These are phyloP conservation scores for Hyphopichia pseudoburtonii DNA, from an alignment of 1,139 yeast genomes.

Conservation along the genomic window DNA sequence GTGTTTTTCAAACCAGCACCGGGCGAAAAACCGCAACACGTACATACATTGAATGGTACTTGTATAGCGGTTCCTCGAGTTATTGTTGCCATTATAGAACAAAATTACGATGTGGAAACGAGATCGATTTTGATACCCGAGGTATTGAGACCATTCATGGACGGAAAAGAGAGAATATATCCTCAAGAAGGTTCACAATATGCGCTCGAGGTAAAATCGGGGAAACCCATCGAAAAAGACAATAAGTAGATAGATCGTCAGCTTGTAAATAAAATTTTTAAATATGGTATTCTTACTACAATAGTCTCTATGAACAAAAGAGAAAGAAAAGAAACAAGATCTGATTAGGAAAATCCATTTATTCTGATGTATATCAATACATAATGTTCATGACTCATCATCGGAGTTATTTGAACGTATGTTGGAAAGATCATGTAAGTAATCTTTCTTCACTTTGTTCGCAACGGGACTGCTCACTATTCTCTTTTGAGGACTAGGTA, in stretches of 20 bases:
- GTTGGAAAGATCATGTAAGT: neutral
- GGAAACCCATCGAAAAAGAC: too few species aligned
- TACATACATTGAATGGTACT: conserved; percentile 90
- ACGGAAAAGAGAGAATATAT: conserved; percentile 44
- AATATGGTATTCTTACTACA: conserved; percentile 6
- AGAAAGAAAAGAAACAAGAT: neutral
- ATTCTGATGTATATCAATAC: too few species aligned
- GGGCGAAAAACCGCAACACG: conserved; percentile 47
- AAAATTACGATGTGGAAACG: conserved; percentile 62
- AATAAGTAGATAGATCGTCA: conserved; percentile 6
- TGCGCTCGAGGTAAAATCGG: conserved; percentile 4
- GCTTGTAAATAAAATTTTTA: neutral
- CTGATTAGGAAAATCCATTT: too few species aligned
- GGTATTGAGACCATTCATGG: conserved; percentile 69
- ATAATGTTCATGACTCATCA: conserved; percentile 17
- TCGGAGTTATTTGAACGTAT: conserved; percentile 21
- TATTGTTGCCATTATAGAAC: conserved; percentile 84
- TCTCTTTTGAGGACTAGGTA: conserved; percentile 19
- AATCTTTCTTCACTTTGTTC: neutral
- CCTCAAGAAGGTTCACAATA: neutral
- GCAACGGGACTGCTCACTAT: conserved; percentile 31
- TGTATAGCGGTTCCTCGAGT: conserved; percentile 95
- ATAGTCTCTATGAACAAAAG: neutral
- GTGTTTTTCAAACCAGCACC: conserved; percentile 49
- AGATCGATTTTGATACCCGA: conserved; percentile 64